Evolutionary conservation across 163 green algal species (phyloP), one percentile per base, ranked within the genome.

Genomic region (Scenedesmus sp.): DNA sequence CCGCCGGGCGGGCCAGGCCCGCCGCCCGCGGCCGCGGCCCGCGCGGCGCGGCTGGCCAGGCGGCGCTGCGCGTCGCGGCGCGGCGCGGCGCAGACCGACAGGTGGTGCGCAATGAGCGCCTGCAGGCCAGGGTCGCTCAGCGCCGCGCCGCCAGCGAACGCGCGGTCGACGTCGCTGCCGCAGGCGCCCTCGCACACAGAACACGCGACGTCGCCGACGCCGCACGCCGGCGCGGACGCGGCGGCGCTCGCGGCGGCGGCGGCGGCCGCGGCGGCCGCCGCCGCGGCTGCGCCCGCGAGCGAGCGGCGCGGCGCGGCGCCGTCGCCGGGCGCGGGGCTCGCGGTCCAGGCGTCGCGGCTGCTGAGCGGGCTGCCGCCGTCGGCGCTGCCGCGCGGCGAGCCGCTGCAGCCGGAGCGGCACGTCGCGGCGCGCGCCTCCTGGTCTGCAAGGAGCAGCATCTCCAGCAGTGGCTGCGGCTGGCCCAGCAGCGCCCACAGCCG

Each of bases 391-490:
- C 39, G 7, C 6, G 39, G 39, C 39, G n/a, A n/a, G n/a, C 39
- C 39, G 39, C 53, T 18, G 2, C 63, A 72, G 15, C 15, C 29
- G 14, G 33, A 42, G 20, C 53, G 36, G 69, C 69, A 77, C 1
- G 69, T 56, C 44, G 69, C 69, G 44, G 50, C 69, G 14, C 20
- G 14, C 0, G 69, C 69, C 10, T 77, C 69, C 36, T 77, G 51
- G 33, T 77, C 69, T 77, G 69, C 31, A 15, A 77, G n/a, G 11
- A 77, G 20, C 33, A 77, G 34, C 69, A 77, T 77, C n/a, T 77
- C 69, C 36, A 79, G 29, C 57, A 54, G 42, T 20, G 58, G 71
- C 22, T 79, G 71, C 22, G 36, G 71, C 60, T 71, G 58, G 6
- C 71, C 71, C 26, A 60, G 31, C 44, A 63, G 4, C 4, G 57